Percentiles rank a stretch among this genome's conserved stretches.
phyloP scores from a whole-genome alignment of 2,329 filamentous ascomycete species.

The Alternaria burnsii region DNA sequence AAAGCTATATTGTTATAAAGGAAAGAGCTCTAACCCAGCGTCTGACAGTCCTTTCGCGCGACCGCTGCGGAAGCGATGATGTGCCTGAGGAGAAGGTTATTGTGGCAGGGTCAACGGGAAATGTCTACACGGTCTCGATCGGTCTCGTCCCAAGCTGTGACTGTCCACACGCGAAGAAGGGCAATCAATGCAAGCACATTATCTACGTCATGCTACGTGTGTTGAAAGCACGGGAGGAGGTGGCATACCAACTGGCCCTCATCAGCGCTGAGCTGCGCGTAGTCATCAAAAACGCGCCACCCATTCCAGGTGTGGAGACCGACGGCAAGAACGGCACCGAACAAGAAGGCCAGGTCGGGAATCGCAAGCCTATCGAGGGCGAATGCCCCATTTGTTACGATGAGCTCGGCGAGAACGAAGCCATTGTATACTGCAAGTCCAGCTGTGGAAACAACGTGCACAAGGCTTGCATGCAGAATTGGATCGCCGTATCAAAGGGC shows the following conservation, averaged over 20 bases:
- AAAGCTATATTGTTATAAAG: conserved; percentile 58
- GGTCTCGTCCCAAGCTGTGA: conserved; percentile 61
- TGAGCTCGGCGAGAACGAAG: conserved; percentile 45
- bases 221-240: conserved; percentile 63
- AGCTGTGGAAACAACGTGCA: conserved; percentile 72
- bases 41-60: conserved; percentile 66
- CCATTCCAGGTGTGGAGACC: conserved; percentile 55
- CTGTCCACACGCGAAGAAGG: conserved; percentile 63
- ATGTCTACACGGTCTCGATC: conserved; percentile 67
- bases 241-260: conserved; percentile 69
- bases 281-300: conserved; percentile 63
- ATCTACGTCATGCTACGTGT: conserved; percentile 68
- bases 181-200: conserved; percentile 71
- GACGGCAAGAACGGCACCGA: conserved; percentile 39
- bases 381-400: conserved; percentile 68
- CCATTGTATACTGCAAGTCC: conserved; percentile 63
- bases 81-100: conserved; percentile 62
- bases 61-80: conserved; percentile 54
- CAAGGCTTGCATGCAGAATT: conserved; percentile 64
- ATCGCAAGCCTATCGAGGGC: conserved; percentile 67
- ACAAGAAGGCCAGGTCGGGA: conserved; percentile 48
- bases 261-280: conserved; percentile 65
- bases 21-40: conserved; percentile 60
- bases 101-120: conserved; percentile 69
- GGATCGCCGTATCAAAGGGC: conserved; percentile 49